Conservation (phyloP, 108 stramenopile species). For the Schizochytrium sp. region DNA sequence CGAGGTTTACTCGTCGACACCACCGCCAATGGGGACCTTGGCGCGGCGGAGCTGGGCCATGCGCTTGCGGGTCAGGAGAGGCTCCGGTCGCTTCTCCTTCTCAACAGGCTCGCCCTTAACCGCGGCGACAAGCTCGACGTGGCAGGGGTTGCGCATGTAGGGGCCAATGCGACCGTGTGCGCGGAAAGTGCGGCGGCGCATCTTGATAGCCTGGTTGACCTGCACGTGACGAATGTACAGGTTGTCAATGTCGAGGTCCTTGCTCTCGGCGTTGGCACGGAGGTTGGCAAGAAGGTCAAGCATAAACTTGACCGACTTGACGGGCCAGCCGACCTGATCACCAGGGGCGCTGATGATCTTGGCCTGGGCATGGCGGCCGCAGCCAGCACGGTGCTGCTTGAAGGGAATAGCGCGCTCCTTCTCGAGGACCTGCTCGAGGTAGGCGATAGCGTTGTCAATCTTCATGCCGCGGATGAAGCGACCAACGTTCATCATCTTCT, state of each 20-base stretch:
- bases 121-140: constrained; percentile 74
- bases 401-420: constrained; percentile 92
- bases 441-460: constrained; percentile 71
- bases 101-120: background rate
- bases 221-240: constrained; percentile 84
- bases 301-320: constrained; percentile 91
- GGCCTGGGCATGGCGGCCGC: constrained; percentile 87
- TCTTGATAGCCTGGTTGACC: constrained; percentile 87
- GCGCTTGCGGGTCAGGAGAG: background rate
- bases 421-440: constrained; percentile 80
- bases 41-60: background rate
- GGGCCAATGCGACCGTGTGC: constrained; percentile 99
- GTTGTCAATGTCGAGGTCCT: constrained; percentile 67
- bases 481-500: constrained; percentile 95
- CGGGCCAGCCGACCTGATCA: constrained; percentile 90
- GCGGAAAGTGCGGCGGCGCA: constrained; percentile 94
- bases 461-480: constrained; percentile 89
- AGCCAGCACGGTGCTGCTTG: constrained; percentile 89
- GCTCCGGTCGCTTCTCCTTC: constrained; percentile 1
- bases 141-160: constrained; percentile 92
- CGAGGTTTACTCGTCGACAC: background rate
- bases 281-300: constrained; percentile 87
- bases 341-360: constrained; percentile 83
- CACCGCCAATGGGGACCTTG: background rate
- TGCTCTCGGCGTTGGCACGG: constrained; percentile 91